A percentile compares a stretch with the other conserved stretches of the same genome.
These are phyloP conservation scores for Lipomyces mesembrius DNA, from an alignment of 805 yeast genomes.

Conservation along the genomic window DNA sequence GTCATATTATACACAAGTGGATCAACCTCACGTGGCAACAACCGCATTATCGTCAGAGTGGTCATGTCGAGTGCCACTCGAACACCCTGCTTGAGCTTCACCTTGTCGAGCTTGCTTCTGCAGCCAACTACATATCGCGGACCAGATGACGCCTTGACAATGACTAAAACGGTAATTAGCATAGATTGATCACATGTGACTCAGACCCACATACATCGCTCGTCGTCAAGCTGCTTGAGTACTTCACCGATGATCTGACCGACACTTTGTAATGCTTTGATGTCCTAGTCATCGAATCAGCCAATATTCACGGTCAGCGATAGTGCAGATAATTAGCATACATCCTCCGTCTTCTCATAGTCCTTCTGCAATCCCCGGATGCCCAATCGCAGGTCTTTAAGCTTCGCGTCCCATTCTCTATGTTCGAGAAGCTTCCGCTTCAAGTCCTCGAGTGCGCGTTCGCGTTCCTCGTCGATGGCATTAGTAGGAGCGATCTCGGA, in stretches of 20 bases:
- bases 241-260: slow-evolving; percentile 98
- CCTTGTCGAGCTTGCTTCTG: slow-evolving; percentile 86
- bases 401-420: slow-evolving; percentile 89
- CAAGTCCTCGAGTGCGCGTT: slow-evolving; percentile 74
- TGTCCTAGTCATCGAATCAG: slow-evolving; percentile 57
- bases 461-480: slow-evolving; percentile 66
- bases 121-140: slow-evolving; percentile 98
- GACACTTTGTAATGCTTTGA: slow-evolving; percentile 93
- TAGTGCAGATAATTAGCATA: slow-evolving; percentile 19
- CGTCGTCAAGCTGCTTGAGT: slow-evolving; percentile 91
- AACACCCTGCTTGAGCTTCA: slow-evolving; percentile 84
- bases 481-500: slow-evolving; percentile 10
- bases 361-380: slow-evolving; percentile 82
- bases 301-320: neutral
- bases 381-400: slow-evolving; percentile 79
- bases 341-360: slow-evolving; percentile 88
- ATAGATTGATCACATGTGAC: neutral
- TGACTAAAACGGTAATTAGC: slow-evolving; percentile 47
- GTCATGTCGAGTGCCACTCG: slow-evolving; percentile 98
- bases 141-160: slow-evolving; percentile 95
- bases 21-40: slow-evolving; percentile 96
- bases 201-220: slow-evolving; percentile 57
- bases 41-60: slow-evolving; percentile 95
- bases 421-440: slow-evolving; percentile 89
- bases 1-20: slow-evolving; percentile 99